A percentile compares a stretch with the other conserved stretches of the same genome.
Evolutionary conservation across 2,329 filamentous ascomycete species (phyloP).

Genomic region (Eurotiales sp.): DNA sequence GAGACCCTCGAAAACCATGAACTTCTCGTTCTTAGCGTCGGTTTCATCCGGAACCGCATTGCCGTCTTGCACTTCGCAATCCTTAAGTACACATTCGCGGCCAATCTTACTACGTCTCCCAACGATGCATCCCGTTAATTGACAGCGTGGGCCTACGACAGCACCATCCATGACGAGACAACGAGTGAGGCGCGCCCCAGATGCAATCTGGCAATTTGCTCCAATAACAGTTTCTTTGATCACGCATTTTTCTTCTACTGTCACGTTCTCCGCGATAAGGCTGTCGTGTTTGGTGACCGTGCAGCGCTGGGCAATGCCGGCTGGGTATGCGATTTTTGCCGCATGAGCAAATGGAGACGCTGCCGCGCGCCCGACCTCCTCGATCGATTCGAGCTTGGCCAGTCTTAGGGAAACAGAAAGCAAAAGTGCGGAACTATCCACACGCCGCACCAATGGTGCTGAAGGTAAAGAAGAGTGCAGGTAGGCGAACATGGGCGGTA

Average conservation of each 20-base stretch:
- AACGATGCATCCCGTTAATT: slow-evolving; percentile 81
- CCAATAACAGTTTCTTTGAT: slow-evolving; percentile 91
- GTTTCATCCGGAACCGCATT: slow-evolving; percentile 80
- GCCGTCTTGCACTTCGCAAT: slow-evolving; percentile 86
- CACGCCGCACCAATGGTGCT: slow-evolving; percentile 72
- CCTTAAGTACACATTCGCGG: slow-evolving; percentile 73
- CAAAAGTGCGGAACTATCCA: slow-evolving; percentile 81
- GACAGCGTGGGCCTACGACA: slow-evolving; percentile 76
- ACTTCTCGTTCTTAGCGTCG: slow-evolving; percentile 60
- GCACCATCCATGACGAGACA: slow-evolving; percentile 93
- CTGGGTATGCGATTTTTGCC: slow-evolving; percentile 77
- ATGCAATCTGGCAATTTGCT: slow-evolving; percentile 77
- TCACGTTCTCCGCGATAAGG: slow-evolving; percentile 83
- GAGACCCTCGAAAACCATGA: slow-evolving; percentile 52
- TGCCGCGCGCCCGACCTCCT: slow-evolving; percentile 56
- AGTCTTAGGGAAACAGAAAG: slow-evolving; percentile 78
- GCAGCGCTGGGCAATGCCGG: slow-evolving; percentile 73
- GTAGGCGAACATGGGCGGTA: slow-evolving; percentile 78
- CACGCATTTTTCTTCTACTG: slow-evolving; percentile 81
- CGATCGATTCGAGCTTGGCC: slow-evolving; percentile 69
- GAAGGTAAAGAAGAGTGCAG: slow-evolving; percentile 57
- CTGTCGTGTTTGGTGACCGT: slow-evolving; percentile 80
- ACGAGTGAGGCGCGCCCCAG: slow-evolving; percentile 79
- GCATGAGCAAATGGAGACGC: slow-evolving; percentile 73
- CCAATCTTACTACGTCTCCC: slow-evolving; percentile 78